Base-by-base conservation (phyloP, 371 early-diverging fungal genomes). In the Chytridium lagenaria region DNA sequence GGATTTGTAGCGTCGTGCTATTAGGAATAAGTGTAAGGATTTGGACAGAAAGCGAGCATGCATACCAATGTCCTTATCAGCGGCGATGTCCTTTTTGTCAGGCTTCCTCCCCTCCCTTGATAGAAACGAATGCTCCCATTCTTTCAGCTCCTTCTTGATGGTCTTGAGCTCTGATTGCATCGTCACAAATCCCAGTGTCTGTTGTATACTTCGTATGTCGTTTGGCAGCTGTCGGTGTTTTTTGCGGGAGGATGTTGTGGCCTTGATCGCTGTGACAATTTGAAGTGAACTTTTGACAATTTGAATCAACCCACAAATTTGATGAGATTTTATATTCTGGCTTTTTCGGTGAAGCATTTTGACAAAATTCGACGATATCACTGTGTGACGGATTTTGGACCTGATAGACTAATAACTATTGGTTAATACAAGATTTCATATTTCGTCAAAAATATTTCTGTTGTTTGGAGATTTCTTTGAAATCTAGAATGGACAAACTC, bases 81-180 rank as follows among this genome's bases (percentile, higher is more conserved):
- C 67, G 10, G 80, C 77, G 59, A 87, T 86, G 69, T 87, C 88
- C 31, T 75, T 59, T 78, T 84, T 87, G 59, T 76, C 77, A n/a
- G 88, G 86, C 71, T 85, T 85, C 23, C 86, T n/a, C 0, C 84
- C 86, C 31, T 86, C 67, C 30, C 57, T 37, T 0, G 63, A 68
- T 5, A 75, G 59, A 72, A 87, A 87, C 2, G 61, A 26, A 36
- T 77, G 79, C 69, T 87, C 88, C 88, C 88, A 87, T n/a, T 80
- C 82, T 70, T 87, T 87, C 50, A 87, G 83, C 72, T 85, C 86
- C 33, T 73, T 66, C 71, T 83, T 83, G 49, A 86, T 52, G 49
- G 69, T 28, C 73, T 84, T 83, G 67, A 86, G 1, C 67, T 83
- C 86, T 75, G 34, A 30, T 31, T 73, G 70, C 22, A 59, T 23